phyloP scores from a whole-genome alignment of 2,329 filamentous ascomycete species.

The Colletotrichum limetticola region DNA sequence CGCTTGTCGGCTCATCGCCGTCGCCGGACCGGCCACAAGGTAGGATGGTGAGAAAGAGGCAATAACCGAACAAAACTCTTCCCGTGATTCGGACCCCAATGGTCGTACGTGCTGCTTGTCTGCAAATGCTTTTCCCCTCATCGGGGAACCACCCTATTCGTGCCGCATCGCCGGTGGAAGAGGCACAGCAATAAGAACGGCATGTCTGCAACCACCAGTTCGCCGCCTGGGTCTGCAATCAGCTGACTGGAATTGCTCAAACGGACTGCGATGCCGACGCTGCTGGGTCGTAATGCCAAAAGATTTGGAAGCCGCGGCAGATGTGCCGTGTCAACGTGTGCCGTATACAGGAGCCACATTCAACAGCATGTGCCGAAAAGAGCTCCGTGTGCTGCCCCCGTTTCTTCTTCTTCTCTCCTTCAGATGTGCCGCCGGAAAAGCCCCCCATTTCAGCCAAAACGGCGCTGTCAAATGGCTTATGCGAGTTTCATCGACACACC shows the following conservation, averaged over 20 bases:
- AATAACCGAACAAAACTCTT: neutral
- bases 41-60: neutral
- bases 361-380: constrained; percentile 15
- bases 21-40: neutral
- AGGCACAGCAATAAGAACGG: neutral
- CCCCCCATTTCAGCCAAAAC: constrained; percentile 22
- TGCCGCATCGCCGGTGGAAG: constrained; percentile 9
- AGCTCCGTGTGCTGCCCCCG: constrained; percentile 21
- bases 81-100: constrained; percentile 14
- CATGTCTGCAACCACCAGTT: neutral
- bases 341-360: neutral
- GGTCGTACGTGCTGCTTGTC: neutral
- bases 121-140: neutral
- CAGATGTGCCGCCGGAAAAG: constrained; percentile 21
- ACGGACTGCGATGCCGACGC: neutral
- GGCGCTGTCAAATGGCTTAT: constrained; percentile 23
- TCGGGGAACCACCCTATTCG: constrained; percentile 19
- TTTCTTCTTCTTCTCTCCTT: neutral
- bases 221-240: constrained; percentile 15
- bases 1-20: neutral
- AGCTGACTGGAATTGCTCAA: constrained; percentile 12
- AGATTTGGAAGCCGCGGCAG: constrained; percentile 21
- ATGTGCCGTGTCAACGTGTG: neutral
- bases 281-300: constrained; percentile 1
- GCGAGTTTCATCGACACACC: constrained; percentile 28